A percentile compares a stretch with the other conserved stretches of the same genome.
phyloP scores from a whole-genome alignment of 2,329 filamentous ascomycete species.

The Phyllosticta citrichinensis region DNA sequence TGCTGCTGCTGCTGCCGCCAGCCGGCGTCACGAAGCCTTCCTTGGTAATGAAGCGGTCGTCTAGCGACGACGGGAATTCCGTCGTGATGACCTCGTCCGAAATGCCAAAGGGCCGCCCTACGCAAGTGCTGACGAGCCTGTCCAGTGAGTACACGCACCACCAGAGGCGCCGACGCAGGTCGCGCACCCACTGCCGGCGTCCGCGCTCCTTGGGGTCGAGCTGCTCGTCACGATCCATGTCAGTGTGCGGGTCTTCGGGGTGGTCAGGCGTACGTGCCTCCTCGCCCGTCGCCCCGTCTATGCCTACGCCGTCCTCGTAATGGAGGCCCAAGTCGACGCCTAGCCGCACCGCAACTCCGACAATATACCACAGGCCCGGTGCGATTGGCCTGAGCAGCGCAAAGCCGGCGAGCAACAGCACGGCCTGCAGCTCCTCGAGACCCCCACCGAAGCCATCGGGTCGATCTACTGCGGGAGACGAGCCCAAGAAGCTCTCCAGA shows the following conservation, averaged over 20 bases:
- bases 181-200: conserved; percentile 72
- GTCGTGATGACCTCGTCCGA: conserved; percentile 96
- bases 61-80: conserved; percentile 79
- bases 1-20: conserved; percentile 13
- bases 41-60: conserved; percentile 80
- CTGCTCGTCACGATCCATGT: conserved; percentile 25
- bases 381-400: conserved; percentile 83
- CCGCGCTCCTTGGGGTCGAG: conserved; percentile 49
- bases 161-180: conserved; percentile 79
- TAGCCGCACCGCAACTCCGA: conserved; percentile 81
- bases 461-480: conserved; percentile 48
- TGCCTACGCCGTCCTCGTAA: conserved; percentile 73
- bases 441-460: conserved; percentile 67
- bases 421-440: conserved; percentile 86
- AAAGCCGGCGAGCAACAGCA: conserved; percentile 81
- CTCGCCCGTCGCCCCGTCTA: conserved; percentile 39
- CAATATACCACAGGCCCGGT: conserved; percentile 93
- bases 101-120: conserved; percentile 86
- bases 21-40: conserved; percentile 58
- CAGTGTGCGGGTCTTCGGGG: conserved; percentile 16
- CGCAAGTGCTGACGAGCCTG: conserved; percentile 86
- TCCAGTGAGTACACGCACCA: conserved; percentile 97
- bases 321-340: conserved; percentile 88
- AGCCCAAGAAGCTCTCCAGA: conserved; percentile 71
- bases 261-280: conserved; percentile 21